Conservation (phyloP, 2,329 filamentous ascomycete species). For the Cladophialophora yegresii region DNA sequence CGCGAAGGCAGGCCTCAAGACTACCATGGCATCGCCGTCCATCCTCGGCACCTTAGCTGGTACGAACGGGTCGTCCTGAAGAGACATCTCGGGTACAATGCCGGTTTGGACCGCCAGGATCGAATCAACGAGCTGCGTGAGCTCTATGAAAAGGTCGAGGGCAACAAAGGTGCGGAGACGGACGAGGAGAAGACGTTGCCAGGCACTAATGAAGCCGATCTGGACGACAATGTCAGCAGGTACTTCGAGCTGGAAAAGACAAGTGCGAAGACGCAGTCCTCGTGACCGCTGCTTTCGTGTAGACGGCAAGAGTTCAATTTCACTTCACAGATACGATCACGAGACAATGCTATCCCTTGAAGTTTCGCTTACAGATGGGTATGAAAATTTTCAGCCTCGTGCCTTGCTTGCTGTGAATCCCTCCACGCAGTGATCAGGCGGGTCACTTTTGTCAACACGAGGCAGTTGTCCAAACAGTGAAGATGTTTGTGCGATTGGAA, state of each 20-base stretch:
- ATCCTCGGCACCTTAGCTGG: background rate
- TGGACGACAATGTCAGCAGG: conserved; percentile 16
- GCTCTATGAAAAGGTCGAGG: background rate
- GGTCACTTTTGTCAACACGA: background rate
- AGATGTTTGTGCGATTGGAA: background rate
- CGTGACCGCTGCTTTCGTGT: background rate
- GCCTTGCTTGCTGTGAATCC: background rate
- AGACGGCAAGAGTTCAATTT: background rate
- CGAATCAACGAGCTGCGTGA: background rate
- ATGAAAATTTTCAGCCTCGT: background rate
- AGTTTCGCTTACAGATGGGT: background rate
- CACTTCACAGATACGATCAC: background rate
- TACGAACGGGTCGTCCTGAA: background rate
- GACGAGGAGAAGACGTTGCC: conserved; percentile 18
- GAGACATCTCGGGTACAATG: background rate
- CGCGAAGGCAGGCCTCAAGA: conserved; percentile 4
- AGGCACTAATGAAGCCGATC: conserved; percentile 5
- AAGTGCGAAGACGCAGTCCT: background rate
- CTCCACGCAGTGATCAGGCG: background rate
- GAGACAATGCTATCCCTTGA: background rate
- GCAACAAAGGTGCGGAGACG: conserved; percentile 1
- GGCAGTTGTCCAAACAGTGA: background rate
- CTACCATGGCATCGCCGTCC: background rate
- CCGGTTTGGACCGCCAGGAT: background rate
- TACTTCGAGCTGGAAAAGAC: conserved; percentile 20